These are phyloP conservation scores for Pichia paraexigua DNA, from an alignment of 805 yeast species.

Conservation along the genomic window DNA sequence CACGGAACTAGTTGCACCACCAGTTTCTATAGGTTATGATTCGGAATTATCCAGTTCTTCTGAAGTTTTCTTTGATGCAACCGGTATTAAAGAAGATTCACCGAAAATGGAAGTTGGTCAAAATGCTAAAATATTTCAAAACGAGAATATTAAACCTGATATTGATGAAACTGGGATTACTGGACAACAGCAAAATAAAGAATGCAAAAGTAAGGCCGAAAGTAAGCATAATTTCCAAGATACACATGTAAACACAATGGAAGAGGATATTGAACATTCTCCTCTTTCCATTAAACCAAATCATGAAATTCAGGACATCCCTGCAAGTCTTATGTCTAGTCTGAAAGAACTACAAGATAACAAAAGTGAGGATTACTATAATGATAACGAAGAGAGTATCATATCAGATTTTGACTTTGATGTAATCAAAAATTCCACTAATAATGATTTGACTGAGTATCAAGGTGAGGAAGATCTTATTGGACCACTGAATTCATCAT, in stretches of 20 bases:
- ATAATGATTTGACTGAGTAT: neutral
- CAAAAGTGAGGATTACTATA: neutral
- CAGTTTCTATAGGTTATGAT: neutral
- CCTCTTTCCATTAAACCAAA: neutral
- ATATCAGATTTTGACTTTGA: neutral
- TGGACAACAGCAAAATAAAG: neutral
- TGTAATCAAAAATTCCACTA: neutral
- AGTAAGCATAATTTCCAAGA: neutral
- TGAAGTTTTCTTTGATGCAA: neutral
- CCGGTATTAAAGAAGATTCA: neutral
- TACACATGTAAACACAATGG: neutral
- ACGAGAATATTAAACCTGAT: neutral
- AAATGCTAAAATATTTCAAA: neutral
- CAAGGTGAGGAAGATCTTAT: constrained; percentile 1
- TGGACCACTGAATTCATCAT: constrained; percentile 1
- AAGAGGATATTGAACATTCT: neutral
- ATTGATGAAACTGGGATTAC: neutral
- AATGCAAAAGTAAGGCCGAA: too few relatives aligned
- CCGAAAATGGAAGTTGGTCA: neutral
- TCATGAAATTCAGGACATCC: neutral
- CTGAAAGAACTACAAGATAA: neutral
- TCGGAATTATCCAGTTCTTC: neutral
- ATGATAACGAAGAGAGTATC: neutral
- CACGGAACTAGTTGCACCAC: neutral
- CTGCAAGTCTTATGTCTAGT: neutral